Conservation (phyloP, 2,329 filamentous ascomycete species). For the Xylaria multiplex region DNA sequence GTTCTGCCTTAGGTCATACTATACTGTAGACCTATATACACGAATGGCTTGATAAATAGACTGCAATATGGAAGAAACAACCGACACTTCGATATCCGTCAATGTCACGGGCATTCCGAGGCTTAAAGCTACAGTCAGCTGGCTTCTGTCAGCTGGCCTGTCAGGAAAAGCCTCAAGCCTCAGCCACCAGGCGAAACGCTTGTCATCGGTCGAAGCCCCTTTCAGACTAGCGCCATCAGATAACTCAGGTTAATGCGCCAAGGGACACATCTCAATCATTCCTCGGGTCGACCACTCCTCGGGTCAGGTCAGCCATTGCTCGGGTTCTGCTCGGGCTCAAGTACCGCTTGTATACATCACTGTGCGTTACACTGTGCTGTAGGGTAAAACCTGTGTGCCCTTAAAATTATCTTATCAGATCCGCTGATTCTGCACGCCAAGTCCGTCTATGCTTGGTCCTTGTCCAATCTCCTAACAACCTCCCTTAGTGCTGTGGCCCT, state of each 20-base stretch:
- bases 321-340: not conserved
- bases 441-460: too few relatives aligned
- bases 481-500: conserved; percentile 30
- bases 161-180: conserved; percentile 16
- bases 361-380: not conserved
- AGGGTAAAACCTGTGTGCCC: conserved; percentile 2
- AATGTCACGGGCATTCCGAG: not conserved
- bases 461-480: conserved; percentile 30
- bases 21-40: too few relatives aligned
- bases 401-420: conserved; percentile 50
- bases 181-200: conserved; percentile 17
- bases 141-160: conserved; percentile 12
- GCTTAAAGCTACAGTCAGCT: conserved; percentile 1
- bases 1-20: too few relatives aligned
- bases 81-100: not conserved
- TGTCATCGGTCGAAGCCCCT: conserved; percentile 1
- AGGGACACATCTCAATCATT: not conserved
- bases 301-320: too few relatives aligned
- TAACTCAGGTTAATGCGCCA: conserved; percentile 18
- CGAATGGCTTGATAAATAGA: not conserved
- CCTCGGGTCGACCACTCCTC: not conserved
- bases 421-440: conserved; percentile 38
- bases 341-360: not conserved
- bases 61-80: not conserved
- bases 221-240: conserved; percentile 36